Evolutionary conservation across 2,329 filamentous ascomycete species (phyloP), one percentile per base, ranked within the genome.

Genomic region (Akanthomyces uredinophilus): DNA sequence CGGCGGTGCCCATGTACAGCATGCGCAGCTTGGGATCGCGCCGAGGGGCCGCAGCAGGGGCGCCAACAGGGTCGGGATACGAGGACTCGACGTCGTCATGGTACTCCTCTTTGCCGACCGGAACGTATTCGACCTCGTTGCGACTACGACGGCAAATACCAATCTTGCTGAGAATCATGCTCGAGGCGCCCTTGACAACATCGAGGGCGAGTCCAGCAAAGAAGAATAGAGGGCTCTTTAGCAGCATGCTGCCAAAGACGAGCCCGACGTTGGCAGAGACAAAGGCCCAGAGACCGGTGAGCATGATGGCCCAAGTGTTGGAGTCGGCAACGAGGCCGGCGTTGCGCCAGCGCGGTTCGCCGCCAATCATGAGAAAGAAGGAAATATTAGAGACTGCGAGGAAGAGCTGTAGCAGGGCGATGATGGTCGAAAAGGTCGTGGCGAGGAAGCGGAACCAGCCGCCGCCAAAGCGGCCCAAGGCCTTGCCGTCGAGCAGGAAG

Each of bases 271-370:
- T 24, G 1, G 68, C 67, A 18, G 70, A 35, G 2, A 64, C 56
- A 6, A 68, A 69, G 20, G 70, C 69, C 29, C 73, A 46, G 24
- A 72, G 55, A 1, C 73, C 74, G 0, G 72, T 68, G 1, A 75
- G 67, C 35, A 76, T 64, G 43, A 74, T 65, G 18, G 66, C 65
- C 63, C 69, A 66, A 1, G 71, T 71, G 1, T 71, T 70, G 8
- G 71, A 64, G 37, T 75, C 74, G n/a, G 67, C 64, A 0, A 68
- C 69, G 7, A 75, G 60, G 16, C 65, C 71, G 29, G 73, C 64
- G 54, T 76, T 75, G 50, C 71, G 68, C 66, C 73, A 73, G 46
- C 72, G 74, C 11, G 76, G 68, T 54, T 76, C 73, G 7, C 70
- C 69, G 20, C 73, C 72, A 4, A 72, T 63, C 1, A 70, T 67